phyloP scores from a whole-genome alignment of 306 rosid genomes.

The Medicago lupulina region DNA sequence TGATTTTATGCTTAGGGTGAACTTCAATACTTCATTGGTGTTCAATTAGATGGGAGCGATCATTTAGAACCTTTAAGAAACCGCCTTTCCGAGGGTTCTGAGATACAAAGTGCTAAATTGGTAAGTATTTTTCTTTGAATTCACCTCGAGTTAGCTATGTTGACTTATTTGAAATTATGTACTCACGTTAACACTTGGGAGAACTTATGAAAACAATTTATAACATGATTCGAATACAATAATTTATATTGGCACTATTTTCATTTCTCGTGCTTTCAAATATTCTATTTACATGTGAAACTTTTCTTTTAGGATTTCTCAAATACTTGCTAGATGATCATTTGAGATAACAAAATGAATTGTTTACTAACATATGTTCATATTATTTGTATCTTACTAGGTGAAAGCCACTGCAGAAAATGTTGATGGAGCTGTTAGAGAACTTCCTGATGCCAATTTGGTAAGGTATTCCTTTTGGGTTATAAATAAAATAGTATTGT shows the following conservation, averaged over 20 bases:
- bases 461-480: conserved; percentile 76
- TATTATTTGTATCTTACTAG: conserved; percentile 47
- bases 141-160: too few species aligned
- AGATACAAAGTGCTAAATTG: conserved; percentile 70
- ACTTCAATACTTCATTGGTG: conserved; percentile 97
- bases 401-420: conserved; percentile 90
- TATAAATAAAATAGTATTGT: conserved; percentile 30
- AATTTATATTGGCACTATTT: background rate
- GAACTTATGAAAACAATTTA: too few species aligned
- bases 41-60: conserved; percentile 91
- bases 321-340: too few species aligned
- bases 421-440: conserved; percentile 90
- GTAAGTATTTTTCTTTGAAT: conserved; percentile 39
- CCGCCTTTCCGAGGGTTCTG: conserved; percentile 68
- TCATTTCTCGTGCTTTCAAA: background rate
- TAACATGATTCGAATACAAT: background rate
- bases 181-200: too few species aligned
- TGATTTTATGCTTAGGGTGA: conserved; percentile 68
- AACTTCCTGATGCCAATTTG: conserved; percentile 99
- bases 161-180: too few species aligned
- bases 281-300: conserved; percentile 3
- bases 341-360: background rate
- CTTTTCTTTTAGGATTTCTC: too few species aligned
- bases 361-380: conserved; percentile 19
- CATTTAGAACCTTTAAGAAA: conserved; percentile 75